phyloP scores from a whole-genome alignment of 306 rosid species.

The Vicia faba region DNA sequence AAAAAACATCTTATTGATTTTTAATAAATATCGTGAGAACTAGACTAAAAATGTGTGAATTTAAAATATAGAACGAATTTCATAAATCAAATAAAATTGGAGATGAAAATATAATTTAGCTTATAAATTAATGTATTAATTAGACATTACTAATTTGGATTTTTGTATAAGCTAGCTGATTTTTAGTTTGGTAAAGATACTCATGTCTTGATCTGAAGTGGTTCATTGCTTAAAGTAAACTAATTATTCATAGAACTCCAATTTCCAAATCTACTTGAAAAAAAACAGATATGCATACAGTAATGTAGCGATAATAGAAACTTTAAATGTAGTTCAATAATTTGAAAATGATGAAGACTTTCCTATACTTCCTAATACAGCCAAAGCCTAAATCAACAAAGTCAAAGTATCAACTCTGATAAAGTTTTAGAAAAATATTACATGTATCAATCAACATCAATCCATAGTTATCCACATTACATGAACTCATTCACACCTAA shows the following conservation, averaged over 20 bases:
- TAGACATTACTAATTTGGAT: neutral
- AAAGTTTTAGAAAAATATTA: conserved; percentile 39
- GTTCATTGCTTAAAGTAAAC: neutral
- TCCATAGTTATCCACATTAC: conserved; percentile 35
- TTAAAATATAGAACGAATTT: no score
- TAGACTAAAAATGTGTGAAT: no score
- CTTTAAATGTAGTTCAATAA: conserved; percentile 16
- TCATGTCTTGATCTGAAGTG: neutral
- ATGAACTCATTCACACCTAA: conserved; percentile 54
- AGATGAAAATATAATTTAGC: no score
- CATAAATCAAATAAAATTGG: no score
- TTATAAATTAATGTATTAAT: no score
- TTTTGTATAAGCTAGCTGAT: neutral
- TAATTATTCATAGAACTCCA: neutral
- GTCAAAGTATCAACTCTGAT: conserved; percentile 34
- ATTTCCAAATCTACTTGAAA: neutral
- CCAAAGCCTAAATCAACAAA: conserved; percentile 23
- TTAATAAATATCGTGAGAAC: no score
- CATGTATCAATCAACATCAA: conserved; percentile 44
- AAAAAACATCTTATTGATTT: no score
- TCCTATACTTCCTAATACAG: conserved; percentile 32
- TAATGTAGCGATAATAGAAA: conserved; percentile 47
- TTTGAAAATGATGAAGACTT: conserved; percentile 30
- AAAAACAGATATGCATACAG: neutral
- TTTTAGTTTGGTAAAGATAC: neutral